Base-by-base conservation (phyloP, 2,329 filamentous ascomycete species). In the Chaetomium strumarium region DNA sequence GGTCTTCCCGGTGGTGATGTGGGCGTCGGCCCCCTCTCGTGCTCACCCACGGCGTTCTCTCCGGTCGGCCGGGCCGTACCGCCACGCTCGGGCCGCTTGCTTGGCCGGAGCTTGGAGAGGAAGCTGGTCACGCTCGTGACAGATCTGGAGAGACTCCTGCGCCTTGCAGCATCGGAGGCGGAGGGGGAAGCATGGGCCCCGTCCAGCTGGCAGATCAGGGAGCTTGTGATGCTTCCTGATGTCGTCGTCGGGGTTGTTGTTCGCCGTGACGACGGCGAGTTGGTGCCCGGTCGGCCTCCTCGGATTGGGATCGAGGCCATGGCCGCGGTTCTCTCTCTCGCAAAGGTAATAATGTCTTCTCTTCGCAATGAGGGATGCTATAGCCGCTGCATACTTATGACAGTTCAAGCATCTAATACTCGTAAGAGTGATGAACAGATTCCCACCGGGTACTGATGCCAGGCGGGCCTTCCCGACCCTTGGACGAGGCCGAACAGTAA, bases 71-170 rank as follows among this genome's bases (percentile, higher is more conserved):
- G 73, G 39, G 66, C 51, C 1, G 77, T 80, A 10, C 77, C 72
- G 17, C 78, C 76, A 30, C 72, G 71, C 56, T 81, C 78, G 1
- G 74, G 68, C 7, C 72, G 73, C 52, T 73, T 70, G 55, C 71
- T 76, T 0, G 78, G 77, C 10, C 78, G 64, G 2, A 80, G 67
- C 48, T 64, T 74, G 51, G 64, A 72, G 46, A 79, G 62, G 60
- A 75, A 74, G 45, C 64, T 65, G 14, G 67, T 58, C 16, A 75
- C 55, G 5, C 72, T 72, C 20, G 19, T 43, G 4, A 24, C 24
- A 24, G 34, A 37, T 8, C 34, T 13, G 29, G 52, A 37, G 10
- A 55, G 19, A 5, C 16, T 34, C n/a, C 30, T 48, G 2, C 39
- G 44, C n/a, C 17, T 49, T 20, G 5, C 20, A 12, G 16, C 12